Conservation (phyloP, 2,329 filamentous ascomycete genomes). For the Paraphaeosphaeria sporulosa region DNA sequence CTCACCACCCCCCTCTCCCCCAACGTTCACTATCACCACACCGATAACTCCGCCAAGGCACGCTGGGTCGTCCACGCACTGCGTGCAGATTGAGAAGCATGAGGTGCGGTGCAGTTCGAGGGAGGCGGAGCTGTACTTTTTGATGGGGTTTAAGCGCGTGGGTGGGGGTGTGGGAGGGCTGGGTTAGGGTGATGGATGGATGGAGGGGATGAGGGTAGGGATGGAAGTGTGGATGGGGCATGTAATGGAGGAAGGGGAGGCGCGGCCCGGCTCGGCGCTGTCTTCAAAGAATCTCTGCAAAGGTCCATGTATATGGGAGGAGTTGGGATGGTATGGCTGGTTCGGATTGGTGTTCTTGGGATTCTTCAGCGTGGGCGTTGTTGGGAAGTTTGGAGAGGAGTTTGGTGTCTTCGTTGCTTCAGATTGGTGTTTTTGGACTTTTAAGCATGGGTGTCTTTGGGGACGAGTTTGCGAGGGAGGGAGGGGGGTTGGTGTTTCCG, state of each 20-base stretch:
- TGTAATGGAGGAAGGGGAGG: too few species aligned
- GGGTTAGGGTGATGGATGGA: constrained; percentile 13
- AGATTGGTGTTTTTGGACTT: neutral
- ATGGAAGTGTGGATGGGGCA: too few species aligned
- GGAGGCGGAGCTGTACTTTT: constrained; percentile 36
- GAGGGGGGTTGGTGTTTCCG: neutral
- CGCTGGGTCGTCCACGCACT: neutral
- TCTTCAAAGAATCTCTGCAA: too few species aligned
- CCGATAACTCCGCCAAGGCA: too few species aligned
- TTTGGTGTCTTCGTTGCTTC: neutral
- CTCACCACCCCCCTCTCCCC: neutral
- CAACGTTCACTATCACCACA: too few species aligned
- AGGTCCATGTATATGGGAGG: too few species aligned
- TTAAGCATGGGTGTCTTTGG: neutral
- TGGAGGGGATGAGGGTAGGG: too few species aligned
- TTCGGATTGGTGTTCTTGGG: too few species aligned
- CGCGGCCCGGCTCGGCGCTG: too few species aligned
- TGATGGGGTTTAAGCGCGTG: constrained; percentile 32
- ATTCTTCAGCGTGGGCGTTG: too few species aligned
- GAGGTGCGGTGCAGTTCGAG: constrained; percentile 19
- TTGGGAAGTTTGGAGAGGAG: neutral
- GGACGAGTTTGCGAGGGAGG: neutral
- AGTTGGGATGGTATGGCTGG: too few species aligned
- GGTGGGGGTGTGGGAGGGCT: constrained; percentile 24
- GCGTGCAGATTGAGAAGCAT: constrained; percentile 19